Evolutionary conservation across 1,284 basidiomycete genomes (phyloP).

Genomic region (Mycosarcoma mackinlayi): DNA sequence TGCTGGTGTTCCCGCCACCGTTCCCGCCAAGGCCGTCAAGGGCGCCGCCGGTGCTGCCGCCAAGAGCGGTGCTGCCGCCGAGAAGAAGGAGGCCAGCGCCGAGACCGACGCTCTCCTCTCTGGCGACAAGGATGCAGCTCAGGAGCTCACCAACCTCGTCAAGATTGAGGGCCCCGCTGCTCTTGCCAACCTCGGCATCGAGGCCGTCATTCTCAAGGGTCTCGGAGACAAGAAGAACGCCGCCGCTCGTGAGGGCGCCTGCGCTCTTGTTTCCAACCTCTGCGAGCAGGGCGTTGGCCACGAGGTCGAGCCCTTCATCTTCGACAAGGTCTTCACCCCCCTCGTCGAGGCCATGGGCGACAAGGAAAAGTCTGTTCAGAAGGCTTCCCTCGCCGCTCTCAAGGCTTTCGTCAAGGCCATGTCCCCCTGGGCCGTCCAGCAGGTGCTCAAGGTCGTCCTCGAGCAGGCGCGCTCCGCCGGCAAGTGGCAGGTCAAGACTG

Average conservation of each 20-base stretch:
- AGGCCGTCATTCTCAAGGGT: conserved; percentile 81
- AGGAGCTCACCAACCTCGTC: conserved; percentile 70
- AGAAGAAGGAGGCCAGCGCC: conserved; percentile 69
- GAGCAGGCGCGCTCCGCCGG: conserved; percentile 94
- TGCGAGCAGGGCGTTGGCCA: conserved; percentile 82
- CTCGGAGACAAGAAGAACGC: conserved; percentile 74
- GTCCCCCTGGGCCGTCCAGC: conserved; percentile 88
- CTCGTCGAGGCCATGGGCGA: conserved; percentile 92
- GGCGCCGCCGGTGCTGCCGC: conserved; percentile 66
- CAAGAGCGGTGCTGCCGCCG: conserved; percentile 60
- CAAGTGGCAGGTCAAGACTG: conserved; percentile 99
- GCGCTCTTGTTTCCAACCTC: conserved; percentile 74
- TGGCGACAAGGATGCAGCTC: conserved; percentile 69
- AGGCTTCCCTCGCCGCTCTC: conserved; percentile 86
- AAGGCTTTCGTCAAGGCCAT: conserved; percentile 81
- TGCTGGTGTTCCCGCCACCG: conserved; percentile 64
- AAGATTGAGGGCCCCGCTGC: conserved; percentile 81
- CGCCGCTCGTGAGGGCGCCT: conserved; percentile 82
- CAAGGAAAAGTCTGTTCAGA: conserved; percentile 86
- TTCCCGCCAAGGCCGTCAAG: conserved; percentile 64
- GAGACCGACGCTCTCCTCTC: conserved; percentile 69
- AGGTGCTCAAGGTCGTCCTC: conserved; percentile 89
- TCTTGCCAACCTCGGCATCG: conserved; percentile 81
- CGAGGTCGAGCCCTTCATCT: conserved; percentile 91
- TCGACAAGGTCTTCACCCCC: conserved; percentile 83